Conservation (phyloP, 371 early-diverging fungal genomes). For the Saksenaea oblongispora region DNA sequence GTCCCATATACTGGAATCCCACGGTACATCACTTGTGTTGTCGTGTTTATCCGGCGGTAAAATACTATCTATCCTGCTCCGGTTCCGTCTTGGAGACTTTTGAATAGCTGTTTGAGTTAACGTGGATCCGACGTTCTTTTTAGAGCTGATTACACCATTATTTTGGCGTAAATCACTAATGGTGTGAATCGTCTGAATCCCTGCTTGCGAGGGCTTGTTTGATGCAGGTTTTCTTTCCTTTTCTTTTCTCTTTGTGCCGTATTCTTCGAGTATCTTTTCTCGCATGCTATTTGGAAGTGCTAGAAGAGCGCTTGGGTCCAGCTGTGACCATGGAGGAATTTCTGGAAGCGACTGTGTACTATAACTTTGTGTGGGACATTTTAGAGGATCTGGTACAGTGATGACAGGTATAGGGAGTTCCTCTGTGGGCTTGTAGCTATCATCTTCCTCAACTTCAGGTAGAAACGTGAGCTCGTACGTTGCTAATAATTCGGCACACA, state of each 20-base stretch:
- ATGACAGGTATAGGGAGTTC: not conserved
- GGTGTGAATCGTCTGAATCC: not conserved
- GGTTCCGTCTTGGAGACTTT: not conserved
- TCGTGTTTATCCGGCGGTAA: not conserved
- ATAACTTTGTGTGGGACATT: constrained; percentile 17
- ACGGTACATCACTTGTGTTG: constrained; percentile 4
- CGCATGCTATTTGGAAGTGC: constrained; percentile 45
- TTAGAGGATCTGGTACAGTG: not conserved
- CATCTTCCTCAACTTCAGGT: not conserved
- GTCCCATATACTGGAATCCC: constrained; percentile 30
- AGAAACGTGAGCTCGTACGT: constrained; percentile 5
- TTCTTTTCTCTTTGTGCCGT: constrained; percentile 24
- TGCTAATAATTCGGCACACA: constrained; percentile 22
- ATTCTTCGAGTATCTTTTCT: constrained; percentile 38
- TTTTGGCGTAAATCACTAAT: not conserved
- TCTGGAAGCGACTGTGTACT: constrained; percentile 13
- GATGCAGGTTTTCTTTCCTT: not conserved
- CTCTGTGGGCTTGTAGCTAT: not conserved
- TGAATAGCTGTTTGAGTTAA: constrained; percentile 19
- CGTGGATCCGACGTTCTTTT: not conserved
- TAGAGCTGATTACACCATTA: not conserved
- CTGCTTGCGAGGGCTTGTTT: not conserved
- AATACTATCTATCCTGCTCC: not conserved
- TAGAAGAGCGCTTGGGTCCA: constrained; percentile 45
- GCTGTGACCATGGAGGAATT: constrained; percentile 58